Conservation (phyloP, 371 early-diverging fungal species). For the Mortierella sp. region DNA sequence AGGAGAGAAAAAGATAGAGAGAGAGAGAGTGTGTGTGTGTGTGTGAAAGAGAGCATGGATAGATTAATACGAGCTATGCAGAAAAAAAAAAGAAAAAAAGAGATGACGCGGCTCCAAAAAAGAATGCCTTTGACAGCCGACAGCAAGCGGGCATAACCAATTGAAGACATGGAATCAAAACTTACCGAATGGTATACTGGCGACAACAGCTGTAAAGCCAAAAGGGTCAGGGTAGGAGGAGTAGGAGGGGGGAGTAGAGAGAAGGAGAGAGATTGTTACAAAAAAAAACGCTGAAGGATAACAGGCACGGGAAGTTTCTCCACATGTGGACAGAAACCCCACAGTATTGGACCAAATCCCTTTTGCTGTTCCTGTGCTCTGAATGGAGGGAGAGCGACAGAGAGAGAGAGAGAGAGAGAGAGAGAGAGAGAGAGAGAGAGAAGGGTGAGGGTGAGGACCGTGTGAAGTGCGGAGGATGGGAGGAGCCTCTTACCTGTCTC, state of each 20-base stretch:
- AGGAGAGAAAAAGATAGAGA: conserved; percentile 4
- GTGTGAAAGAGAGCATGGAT: no score
- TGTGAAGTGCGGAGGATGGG: no score
- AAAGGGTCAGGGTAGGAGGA: neutral
- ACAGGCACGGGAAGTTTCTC: neutral
- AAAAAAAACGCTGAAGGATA: neutral
- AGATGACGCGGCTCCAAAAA: no score
- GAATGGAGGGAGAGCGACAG: no score
- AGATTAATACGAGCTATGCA: no score
- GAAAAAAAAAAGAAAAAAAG: neutral
- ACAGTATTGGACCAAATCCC: conserved; percentile 16
- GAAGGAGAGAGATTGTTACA: neutral
- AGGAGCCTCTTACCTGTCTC: conserved; percentile 42
- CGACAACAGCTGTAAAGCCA: conserved; percentile 65
- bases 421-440: no score
- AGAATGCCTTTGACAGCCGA: no score
- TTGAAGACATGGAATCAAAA: neutral
- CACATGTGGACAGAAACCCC: neutral
- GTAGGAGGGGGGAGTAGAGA: neutral
- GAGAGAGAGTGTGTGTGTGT: neutral
- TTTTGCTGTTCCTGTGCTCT: neutral
- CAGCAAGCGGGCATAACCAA: neutral
- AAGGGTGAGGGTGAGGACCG: no score
- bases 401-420: no score
- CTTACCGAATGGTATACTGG: conserved; percentile 74